These are phyloP conservation scores for Trametes elegans DNA, from an alignment of 768 basidiomycete species.

Conservation along the genomic window DNA sequence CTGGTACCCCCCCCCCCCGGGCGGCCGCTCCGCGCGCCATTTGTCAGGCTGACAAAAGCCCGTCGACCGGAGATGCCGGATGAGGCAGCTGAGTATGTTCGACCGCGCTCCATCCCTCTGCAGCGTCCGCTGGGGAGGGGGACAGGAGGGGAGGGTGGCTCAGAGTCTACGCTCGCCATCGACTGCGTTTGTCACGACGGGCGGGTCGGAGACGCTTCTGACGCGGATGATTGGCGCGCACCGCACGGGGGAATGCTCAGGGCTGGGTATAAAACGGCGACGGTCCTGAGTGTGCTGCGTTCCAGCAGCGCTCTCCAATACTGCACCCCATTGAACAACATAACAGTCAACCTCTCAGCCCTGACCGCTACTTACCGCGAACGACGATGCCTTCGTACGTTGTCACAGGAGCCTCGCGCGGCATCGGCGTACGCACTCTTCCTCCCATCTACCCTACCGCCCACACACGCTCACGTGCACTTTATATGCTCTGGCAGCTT, in stretches of 20 bases:
- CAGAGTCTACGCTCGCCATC: not conserved
- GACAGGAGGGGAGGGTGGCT: not conserved
- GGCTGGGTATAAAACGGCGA: not conserved
- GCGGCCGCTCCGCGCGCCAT: not conserved
- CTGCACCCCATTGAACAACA: too few species aligned
- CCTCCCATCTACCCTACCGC: not conserved
- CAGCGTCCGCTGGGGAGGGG: not conserved
- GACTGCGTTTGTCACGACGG: too few species aligned
- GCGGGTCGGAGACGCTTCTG: too few species aligned
- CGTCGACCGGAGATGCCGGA: conserved; percentile 3
- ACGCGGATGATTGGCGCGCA: too few species aligned
- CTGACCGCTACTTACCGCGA: too few species aligned
- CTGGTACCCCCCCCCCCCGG: too few species aligned
- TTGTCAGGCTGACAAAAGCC: conserved; percentile 14
- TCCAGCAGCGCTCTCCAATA: too few species aligned
- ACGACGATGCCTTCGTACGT: too few species aligned
- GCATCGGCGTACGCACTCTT: conserved; percentile 25
- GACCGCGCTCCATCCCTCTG: not conserved
- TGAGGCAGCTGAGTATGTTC: conserved; percentile 5
- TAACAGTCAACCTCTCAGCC: too few species aligned
- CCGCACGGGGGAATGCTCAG: too few species aligned
- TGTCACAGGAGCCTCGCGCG: conserved; percentile 26
- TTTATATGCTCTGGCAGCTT: conserved; percentile 4
- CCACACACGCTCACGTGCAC: not conserved
- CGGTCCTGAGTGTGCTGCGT: too few species aligned